phyloP scores from a whole-genome alignment of 768 basidiomycete species.

The Butyriboletus loyo region DNA sequence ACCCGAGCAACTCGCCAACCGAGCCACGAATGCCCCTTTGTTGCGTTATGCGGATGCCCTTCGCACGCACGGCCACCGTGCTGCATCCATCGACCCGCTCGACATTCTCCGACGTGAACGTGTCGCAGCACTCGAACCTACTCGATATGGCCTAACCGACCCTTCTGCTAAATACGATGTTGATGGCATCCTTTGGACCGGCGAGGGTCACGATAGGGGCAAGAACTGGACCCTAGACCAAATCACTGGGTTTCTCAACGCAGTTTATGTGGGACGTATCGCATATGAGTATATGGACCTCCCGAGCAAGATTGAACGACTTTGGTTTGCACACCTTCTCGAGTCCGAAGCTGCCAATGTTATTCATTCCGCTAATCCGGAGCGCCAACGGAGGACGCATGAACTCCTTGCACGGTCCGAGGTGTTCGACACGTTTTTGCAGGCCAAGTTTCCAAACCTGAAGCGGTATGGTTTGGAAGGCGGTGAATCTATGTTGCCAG shows the following conservation, averaged over 20 bases:
- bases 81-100: conserved; percentile 83
- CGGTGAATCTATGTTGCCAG: conserved; percentile 91
- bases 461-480: conserved; percentile 90
- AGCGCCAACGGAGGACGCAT: conserved; percentile 58
- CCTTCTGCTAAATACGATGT: conserved; percentile 58
- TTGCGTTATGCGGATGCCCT: conserved; percentile 88
- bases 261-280: conserved; percentile 79
- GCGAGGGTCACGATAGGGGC: conserved; percentile 21
- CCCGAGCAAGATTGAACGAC: conserved; percentile 76
- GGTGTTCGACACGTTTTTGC: conserved; percentile 80
- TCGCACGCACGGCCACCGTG: conserved; percentile 81
- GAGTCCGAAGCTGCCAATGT: conserved; percentile 48
- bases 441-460: conserved; percentile 84
- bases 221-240: conserved; percentile 66
- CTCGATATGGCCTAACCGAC: conserved; percentile 70
- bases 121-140: conserved; percentile 71
- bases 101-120: conserved; percentile 83
- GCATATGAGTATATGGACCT: conserved; percentile 94
- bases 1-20: conserved; percentile 60
- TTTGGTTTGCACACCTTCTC: conserved; percentile 86
- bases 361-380: conserved; percentile 27
- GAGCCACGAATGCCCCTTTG: conserved; percentile 69
- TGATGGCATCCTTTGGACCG: conserved; percentile 80
- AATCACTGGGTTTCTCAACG: conserved; percentile 66
- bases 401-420: conserved; percentile 71